A percentile compares a stretch with the other conserved stretches of the same genome.
These are phyloP conservation scores for Nakaseomyces kungkrabaensis DNA, from an alignment of 1,139 yeast species.

Conservation along the genomic window DNA sequence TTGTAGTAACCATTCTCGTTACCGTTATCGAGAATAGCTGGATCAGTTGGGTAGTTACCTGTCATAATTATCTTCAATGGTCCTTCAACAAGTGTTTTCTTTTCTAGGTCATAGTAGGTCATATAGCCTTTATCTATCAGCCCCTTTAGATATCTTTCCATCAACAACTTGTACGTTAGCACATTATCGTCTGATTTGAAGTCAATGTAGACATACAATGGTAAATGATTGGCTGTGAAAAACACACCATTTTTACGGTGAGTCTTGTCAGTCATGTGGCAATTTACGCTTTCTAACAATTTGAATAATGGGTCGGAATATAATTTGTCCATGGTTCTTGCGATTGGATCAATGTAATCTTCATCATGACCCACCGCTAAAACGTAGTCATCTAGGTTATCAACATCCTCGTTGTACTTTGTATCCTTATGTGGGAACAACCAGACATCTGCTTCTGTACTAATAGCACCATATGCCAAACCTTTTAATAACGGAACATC, in stretches of 20 bases:
- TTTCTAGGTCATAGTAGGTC: constrained; percentile 27
- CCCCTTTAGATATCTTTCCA: constrained; percentile 28
- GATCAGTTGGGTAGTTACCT: constrained; percentile 32
- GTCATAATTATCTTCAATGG: constrained; percentile 40
- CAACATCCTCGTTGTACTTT: neutral
- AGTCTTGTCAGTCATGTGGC: neutral
- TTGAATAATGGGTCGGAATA: constrained; percentile 46
- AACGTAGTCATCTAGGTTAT: constrained; percentile 29
- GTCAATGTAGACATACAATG: constrained; percentile 40
- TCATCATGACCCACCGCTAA: constrained; percentile 63
- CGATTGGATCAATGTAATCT: constrained; percentile 34
- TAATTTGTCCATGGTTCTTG: constrained; percentile 39
- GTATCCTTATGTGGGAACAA: constrained; percentile 27
- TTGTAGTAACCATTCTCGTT: constrained; percentile 14
- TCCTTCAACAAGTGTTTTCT: constrained; percentile 27
- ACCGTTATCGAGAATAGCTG: constrained; percentile 10
- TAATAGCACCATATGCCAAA: constrained; percentile 44
- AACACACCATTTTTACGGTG: constrained; percentile 34
- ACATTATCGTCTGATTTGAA: constrained; percentile 36
- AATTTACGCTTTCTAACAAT: constrained; percentile 37
- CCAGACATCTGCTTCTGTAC: constrained; percentile 73
- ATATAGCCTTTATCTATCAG: constrained; percentile 33
- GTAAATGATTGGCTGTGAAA: constrained; percentile 33
- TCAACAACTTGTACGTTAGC: constrained; percentile 30
- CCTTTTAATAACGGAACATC: constrained; percentile 53